A percentile compares a stretch with the other conserved stretches of the same genome.
Conservation (phyloP, 352 stramenopile species). For the Pythium phragmitis region DNA sequence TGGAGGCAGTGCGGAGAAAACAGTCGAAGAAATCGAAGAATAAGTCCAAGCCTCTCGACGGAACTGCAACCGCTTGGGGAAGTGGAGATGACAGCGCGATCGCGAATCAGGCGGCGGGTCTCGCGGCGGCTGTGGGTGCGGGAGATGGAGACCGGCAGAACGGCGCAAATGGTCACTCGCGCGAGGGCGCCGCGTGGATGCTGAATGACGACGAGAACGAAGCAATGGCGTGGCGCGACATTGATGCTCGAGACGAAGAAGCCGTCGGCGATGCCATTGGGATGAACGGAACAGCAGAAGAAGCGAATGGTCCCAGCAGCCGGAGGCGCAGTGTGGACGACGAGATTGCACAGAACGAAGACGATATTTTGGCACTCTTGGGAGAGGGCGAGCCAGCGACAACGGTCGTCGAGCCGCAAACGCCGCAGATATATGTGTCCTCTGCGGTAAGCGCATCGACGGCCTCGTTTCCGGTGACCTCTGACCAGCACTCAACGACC, state of each 20-base stretch:
- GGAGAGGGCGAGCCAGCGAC: slow-evolving; percentile 11
- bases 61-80: not conserved
- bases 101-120: not conserved
- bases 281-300: not conserved
- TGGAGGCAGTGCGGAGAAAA: slow-evolving; percentile 32
- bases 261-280: not conserved
- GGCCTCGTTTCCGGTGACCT: not conserved
- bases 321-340: slow-evolving; percentile 22
- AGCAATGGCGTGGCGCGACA: not conserved
- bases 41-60: slow-evolving; percentile 19
- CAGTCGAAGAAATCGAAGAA: slow-evolving; percentile 27
- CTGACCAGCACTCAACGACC: slow-evolving; percentile 11
- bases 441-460: not conserved
- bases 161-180: slow-evolving; percentile 16
- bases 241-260: not conserved
- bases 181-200: slow-evolving; percentile 16
- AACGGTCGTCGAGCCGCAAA: not conserved
- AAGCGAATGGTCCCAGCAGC: not conserved
- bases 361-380: slow-evolving; percentile 53
- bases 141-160: slow-evolving; percentile 5
- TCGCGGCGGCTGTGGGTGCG: not conserved
- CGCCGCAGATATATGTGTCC: not conserved
- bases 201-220: slow-evolving; percentile 18
- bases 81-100: not conserved
- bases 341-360: slow-evolving; percentile 61